Evolutionary conservation across 176 grass and related monocot species (phyloP).

Genomic region (Miscanthus lutarioriparius): DNA sequence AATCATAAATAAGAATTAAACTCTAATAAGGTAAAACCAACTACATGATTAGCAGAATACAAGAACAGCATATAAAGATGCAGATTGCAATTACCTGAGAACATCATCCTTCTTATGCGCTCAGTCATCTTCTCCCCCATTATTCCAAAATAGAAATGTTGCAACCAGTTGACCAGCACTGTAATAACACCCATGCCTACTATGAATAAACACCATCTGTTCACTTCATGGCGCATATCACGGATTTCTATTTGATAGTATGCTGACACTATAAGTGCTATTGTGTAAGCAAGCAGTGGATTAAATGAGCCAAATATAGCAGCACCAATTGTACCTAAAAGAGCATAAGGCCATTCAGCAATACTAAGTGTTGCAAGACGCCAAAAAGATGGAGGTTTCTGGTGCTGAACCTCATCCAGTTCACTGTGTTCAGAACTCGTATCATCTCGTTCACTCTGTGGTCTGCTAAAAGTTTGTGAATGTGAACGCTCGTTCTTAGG

Average conservation of each 20-base stretch:
- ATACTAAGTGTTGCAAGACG: conserved; percentile 88
- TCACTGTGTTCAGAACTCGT: conserved; percentile 68
- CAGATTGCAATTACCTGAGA: conserved; percentile 71
- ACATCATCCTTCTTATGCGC: conserved; percentile 99
- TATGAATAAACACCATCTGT: conserved; percentile 97
- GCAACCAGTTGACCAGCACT: conserved; percentile 95
- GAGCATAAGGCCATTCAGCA: conserved; percentile 98
- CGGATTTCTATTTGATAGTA: conserved; percentile 78
- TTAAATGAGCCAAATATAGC: conserved; percentile 99
- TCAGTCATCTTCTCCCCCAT: conserved; percentile 99
- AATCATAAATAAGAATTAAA: conserved; percentile 35
- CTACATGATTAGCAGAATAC: conserved; percentile 24
- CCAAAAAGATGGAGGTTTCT: conserved; percentile 96
- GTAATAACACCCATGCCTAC: conserved; percentile 95
- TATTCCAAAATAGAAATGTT: conserved; percentile 99
- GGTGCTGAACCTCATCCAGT: conserved; percentile 49
- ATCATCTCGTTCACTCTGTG: conserved; percentile 73
- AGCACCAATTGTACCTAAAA: conserved; percentile 94
- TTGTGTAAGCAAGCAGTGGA: conserved; percentile 94
- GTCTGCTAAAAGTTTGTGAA: conserved; percentile 94
- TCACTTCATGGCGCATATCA: conserved; percentile 85
- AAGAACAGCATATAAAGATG: conserved; percentile 22
- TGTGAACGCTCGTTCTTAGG: conserved; percentile 95
- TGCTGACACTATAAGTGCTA: conserved; percentile 86
- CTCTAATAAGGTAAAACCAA: conserved; percentile 19